A percentile compares a stretch with the other conserved stretches of the same genome.
Evolutionary conservation across 768 basidiomycete species (phyloP).

Genomic region (Trametes coccinea): DNA sequence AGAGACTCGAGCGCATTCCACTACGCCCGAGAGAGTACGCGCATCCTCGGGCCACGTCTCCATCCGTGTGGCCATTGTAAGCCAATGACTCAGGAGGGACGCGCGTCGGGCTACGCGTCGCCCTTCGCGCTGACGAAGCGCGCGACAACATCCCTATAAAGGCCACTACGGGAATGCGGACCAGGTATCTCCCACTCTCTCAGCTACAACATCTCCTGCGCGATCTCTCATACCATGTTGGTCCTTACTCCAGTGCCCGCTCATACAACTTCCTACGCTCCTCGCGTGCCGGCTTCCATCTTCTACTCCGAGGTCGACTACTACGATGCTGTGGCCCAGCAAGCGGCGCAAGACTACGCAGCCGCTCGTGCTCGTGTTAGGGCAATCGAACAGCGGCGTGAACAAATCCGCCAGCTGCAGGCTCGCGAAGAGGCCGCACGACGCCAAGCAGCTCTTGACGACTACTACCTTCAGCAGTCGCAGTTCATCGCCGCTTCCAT

Average conservation of each 20-base stretch:
- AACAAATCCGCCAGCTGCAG: conserved; percentile 1
- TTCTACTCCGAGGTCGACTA: conserved; percentile 9
- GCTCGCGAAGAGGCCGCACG: conserved; percentile 8
- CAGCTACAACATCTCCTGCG: not conserved
- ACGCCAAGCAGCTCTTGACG: conserved; percentile 13
- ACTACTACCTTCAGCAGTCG: conserved; percentile 17
- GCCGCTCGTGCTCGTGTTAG: conserved; percentile 24
- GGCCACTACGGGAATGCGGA: not conserved
- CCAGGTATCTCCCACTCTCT: not conserved
- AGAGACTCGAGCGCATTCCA: conserved; percentile 12
- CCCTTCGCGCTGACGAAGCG: conserved; percentile 17
- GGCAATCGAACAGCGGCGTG: conserved; percentile 19
- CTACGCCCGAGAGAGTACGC: conserved; percentile 8
- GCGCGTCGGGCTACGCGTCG: conserved; percentile 21
- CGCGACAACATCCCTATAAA: conserved; percentile 12
- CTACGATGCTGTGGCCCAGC: conserved; percentile 14
- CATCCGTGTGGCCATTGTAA: not conserved
- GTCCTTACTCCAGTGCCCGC: conserved; percentile 17
- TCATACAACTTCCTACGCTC: not conserved
- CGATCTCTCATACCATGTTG: conserved; percentile 15
- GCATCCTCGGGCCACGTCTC: conserved; percentile 1
- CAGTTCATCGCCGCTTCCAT: not conserved
- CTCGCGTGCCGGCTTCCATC: not conserved
- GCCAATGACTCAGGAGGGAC: conserved; percentile 15
- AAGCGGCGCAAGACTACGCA: conserved; percentile 23